These are phyloP conservation scores for Porcisia hertigi DNA, from an alignment of 208 protist genomes.

Conservation along the genomic window DNA sequence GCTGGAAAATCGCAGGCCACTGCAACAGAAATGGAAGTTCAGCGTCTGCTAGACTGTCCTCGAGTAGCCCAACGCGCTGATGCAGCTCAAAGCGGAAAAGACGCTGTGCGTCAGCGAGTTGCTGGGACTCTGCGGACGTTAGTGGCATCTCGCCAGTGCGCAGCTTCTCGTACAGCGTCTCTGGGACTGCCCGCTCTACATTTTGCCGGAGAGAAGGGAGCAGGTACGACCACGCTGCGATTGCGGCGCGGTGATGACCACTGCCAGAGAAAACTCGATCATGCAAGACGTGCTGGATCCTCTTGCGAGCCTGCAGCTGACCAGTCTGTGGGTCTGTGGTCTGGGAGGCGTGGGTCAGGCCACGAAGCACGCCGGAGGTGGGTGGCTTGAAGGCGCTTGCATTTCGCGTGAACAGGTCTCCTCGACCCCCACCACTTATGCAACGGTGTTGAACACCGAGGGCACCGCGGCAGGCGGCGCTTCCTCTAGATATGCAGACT, in stretches of 20 bases:
- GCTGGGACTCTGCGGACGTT: conserved; percentile 21
- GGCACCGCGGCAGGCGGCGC: background rate
- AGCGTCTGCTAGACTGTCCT: conserved; percentile 75
- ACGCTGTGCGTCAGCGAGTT: conserved; percentile 38
- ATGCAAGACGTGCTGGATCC: conserved; percentile 39
- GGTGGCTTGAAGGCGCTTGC: conserved; percentile 22
- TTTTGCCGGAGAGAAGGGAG: conserved; percentile 48
- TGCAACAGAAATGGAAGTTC: conserved; percentile 54
- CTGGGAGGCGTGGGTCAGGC: conserved; percentile 57
- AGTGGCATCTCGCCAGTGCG: conserved; percentile 16
- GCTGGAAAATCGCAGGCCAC: conserved; percentile 60
- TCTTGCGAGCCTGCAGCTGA: conserved; percentile 68
- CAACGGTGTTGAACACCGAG: conserved; percentile 9
- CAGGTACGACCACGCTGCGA: conserved; percentile 69
- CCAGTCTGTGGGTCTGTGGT: conserved; percentile 58
- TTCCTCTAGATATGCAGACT: no score
- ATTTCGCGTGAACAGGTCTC: conserved; percentile 53
- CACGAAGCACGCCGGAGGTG: conserved; percentile 33
- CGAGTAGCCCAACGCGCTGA: conserved; percentile 67
- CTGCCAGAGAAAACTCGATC: conserved; percentile 28
- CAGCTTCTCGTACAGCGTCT: conserved; percentile 38
- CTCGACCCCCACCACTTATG: conserved; percentile 48
- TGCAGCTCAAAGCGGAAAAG: conserved; percentile 78
- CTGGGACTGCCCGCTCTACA: conserved; percentile 32
- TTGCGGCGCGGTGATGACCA: conserved; percentile 27